These are phyloP conservation scores for Pleurotus citrinopileatus DNA, from an alignment of 768 basidiomycete species.

Conservation along the genomic window DNA sequence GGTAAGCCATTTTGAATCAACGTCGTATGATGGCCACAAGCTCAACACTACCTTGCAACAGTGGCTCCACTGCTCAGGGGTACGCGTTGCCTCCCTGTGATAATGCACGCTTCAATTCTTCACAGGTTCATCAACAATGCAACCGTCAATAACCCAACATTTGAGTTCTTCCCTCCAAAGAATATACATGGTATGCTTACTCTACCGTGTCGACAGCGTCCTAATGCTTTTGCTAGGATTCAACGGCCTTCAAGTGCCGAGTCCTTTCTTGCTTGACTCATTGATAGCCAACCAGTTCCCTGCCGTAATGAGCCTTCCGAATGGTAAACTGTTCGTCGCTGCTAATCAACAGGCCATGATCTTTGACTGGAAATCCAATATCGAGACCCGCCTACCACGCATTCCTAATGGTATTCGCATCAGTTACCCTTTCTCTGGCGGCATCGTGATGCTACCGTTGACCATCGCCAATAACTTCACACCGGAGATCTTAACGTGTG, in stretches of 20 bases:
- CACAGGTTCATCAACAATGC: constrained; percentile 62
- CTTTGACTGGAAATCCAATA: constrained; percentile 35
- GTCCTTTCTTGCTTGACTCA: constrained; percentile 12
- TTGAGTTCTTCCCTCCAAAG: constrained; percentile 39
- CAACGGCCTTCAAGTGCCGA: constrained; percentile 19
- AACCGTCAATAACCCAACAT: constrained; percentile 60
- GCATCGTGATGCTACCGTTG: constrained; percentile 33
- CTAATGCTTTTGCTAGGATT: constrained; percentile 13
- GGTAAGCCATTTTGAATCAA: background rate
- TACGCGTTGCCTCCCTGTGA: background rate
- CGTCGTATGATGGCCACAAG: background rate
- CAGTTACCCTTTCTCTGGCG: constrained; percentile 36
- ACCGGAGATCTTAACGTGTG: constrained; percentile 46
- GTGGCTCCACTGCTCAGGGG: background rate
- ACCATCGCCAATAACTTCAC: constrained; percentile 34
- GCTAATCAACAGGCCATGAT: constrained; percentile 41
- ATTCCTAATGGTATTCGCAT: constrained; percentile 43
- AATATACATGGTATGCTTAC: constrained; percentile 30
- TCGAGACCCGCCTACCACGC: constrained; percentile 35
- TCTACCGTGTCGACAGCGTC: background rate
- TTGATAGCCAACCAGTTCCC: constrained; percentile 17
- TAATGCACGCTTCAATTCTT: background rate
- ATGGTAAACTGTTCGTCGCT: constrained; percentile 38
- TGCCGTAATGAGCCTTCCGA: constrained; percentile 33
- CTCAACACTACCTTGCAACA: background rate